phyloP scores from a whole-genome alignment of 2,329 filamentous ascomycete genomes.

The Parastagonospora avenae region DNA sequence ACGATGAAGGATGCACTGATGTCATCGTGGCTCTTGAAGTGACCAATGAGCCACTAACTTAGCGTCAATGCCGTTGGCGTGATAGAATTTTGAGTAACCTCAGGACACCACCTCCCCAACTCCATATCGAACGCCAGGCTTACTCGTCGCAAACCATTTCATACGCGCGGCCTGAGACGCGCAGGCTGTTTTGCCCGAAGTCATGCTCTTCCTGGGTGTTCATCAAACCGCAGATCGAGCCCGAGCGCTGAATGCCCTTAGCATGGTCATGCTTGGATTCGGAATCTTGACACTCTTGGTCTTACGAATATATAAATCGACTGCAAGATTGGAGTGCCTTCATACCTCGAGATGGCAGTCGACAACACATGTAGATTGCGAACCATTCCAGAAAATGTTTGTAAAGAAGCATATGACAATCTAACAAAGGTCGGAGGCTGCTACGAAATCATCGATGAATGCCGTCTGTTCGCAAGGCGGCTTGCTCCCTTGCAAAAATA shows the following conservation, averaged over 20 bases:
- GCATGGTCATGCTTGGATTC: constrained; percentile 34
- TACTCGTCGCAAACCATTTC: too few relatives aligned
- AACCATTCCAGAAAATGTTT: constrained; percentile 50
- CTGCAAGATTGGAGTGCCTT: constrained; percentile 53
- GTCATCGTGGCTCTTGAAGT: neutral
- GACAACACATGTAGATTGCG: constrained; percentile 63
- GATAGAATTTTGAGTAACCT: neutral
- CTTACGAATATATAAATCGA: constrained; percentile 51
- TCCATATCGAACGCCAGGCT: constrained; percentile 42
- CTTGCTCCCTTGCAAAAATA: too few relatives aligned
- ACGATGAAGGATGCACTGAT: neutral
- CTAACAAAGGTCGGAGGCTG: constrained; percentile 54
- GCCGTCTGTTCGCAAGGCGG: too few relatives aligned
- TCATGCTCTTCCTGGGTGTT: constrained; percentile 59
- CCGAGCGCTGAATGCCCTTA: constrained; percentile 15
- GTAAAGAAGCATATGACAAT: constrained; percentile 42
- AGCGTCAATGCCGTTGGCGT: neutral
- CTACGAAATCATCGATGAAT: constrained; percentile 56
- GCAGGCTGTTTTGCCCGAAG: constrained; percentile 4
- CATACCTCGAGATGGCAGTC: constrained; percentile 56
- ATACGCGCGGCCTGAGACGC: too few relatives aligned
- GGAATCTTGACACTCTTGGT: constrained; percentile 54
- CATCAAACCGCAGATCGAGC: constrained; percentile 60
- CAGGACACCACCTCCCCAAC: constrained; percentile 44
- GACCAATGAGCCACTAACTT: neutral